Evolutionary conservation across 2,329 filamentous ascomycete genomes (phyloP).

Genomic region (Gnomoniopsis smithogilvyi): DNA sequence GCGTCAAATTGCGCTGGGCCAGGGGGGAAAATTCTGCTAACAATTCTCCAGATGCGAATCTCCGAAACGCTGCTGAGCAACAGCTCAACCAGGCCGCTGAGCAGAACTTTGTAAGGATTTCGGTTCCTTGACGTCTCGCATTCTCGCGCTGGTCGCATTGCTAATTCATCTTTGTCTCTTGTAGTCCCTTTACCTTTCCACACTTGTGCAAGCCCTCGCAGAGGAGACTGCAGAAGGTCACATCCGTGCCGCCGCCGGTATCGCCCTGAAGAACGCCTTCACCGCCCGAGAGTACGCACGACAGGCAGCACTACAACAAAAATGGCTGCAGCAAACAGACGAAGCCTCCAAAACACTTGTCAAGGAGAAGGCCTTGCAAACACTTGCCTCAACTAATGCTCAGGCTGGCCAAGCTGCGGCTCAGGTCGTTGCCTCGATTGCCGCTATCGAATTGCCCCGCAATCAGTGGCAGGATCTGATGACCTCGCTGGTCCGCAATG

Average conservation of each 20-base stretch:
- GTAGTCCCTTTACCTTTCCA: constrained; percentile 87
- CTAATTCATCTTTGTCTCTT: constrained; percentile 3
- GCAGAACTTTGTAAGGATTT: constrained; percentile 78
- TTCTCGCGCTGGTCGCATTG: constrained; percentile 13
- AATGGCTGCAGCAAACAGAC: constrained; percentile 86
- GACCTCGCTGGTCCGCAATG: constrained; percentile 83
- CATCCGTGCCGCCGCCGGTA: constrained; percentile 90
- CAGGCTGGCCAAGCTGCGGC: constrained; percentile 87
- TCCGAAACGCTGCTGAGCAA: constrained; percentile 88
- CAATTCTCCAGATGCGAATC: constrained; percentile 69
- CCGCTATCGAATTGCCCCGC: constrained; percentile 88
- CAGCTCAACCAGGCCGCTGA: constrained; percentile 91
- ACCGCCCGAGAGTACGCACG: constrained; percentile 85
- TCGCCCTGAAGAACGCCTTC: constrained; percentile 98
- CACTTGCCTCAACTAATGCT: constrained; percentile 72
- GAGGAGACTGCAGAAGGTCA: constrained; percentile 80
- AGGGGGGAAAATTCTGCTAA: constrained; percentile 23
- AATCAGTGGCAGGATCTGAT: constrained; percentile 94
- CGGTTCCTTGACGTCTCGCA: constrained; percentile 20
- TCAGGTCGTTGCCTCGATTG: constrained; percentile 93
- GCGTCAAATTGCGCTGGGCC: constrained; percentile 11
- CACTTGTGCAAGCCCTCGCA: constrained; percentile 89
- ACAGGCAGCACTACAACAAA: constrained; percentile 84
- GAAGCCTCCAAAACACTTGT: constrained; percentile 79
- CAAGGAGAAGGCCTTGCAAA: constrained; percentile 87